phyloP scores from a whole-genome alignment of 768 basidiomycete species.

The Xerocomellus chrysenteron region DNA sequence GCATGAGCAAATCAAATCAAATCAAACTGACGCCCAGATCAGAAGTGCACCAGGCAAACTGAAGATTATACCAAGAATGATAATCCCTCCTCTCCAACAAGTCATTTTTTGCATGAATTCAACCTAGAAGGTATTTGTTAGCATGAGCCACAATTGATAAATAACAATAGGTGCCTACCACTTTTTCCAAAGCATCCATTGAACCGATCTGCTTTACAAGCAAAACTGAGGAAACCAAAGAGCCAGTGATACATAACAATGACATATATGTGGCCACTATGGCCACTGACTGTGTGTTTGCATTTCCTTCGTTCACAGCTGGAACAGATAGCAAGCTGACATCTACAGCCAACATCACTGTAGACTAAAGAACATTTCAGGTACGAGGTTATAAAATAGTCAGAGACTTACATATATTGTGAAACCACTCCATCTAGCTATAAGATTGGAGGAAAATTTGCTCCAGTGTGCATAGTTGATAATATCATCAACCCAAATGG shows the following conservation, averaged over 20 bases:
- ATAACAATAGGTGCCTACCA: not conserved
- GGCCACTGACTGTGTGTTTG: not conserved
- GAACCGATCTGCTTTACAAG: not conserved
- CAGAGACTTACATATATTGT: not conserved
- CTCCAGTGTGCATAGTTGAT: not conserved
- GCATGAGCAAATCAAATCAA: not conserved
- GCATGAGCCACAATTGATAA: not conserved
- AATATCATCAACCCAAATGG: not conserved
- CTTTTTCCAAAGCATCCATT: not conserved
- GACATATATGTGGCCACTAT: not conserved
- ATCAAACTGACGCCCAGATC: not conserved
- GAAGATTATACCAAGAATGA: not conserved
- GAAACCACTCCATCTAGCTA: not conserved
- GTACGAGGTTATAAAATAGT: not conserved
- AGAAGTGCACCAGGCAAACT: not conserved
- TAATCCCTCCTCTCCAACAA: not conserved
- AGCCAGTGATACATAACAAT: not conserved
- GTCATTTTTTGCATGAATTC: not conserved
- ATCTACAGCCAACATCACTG: constrained; percentile 1
- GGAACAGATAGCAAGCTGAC: not conserved
- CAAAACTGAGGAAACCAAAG: not conserved
- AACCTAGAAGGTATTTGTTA: not conserved
- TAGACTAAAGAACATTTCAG: not conserved
- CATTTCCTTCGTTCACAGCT: not conserved
- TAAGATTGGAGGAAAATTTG: not conserved